Percentiles rank a stretch among this genome's conserved stretches.
phyloP scores from a whole-genome alignment of 169 alveolate species.

The Amoebophrya sp. region DNA sequence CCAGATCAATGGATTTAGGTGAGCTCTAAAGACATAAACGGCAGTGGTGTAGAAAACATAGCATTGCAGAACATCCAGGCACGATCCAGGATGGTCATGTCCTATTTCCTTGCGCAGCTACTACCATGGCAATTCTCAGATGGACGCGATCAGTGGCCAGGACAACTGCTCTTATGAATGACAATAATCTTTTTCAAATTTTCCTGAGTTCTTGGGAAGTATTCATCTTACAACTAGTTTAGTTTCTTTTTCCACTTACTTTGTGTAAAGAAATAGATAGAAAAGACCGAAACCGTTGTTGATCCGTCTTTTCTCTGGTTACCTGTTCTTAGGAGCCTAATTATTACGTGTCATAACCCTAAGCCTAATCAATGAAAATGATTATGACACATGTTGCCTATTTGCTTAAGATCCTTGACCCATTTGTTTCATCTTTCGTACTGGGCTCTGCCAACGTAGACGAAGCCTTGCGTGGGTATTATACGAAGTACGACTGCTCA shows the following conservation, averaged over 20 bases:
- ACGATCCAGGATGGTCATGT: slow-evolving; percentile 59
- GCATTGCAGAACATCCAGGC: slow-evolving; percentile 63
- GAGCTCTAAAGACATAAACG: too few relatives aligned
- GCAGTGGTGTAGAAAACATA: slow-evolving; percentile 35
- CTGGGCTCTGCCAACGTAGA: slow-evolving; percentile 62
- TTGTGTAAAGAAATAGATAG: too few relatives aligned
- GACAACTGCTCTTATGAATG: neutral
- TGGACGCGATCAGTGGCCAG: neutral
- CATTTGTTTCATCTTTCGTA: slow-evolving; percentile 35
- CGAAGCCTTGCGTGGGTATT: slow-evolving; percentile 66
- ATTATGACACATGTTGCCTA: slow-evolving; percentile 36
- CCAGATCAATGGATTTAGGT: too few relatives aligned
- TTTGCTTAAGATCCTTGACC: neutral
- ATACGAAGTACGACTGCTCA: slow-evolving; percentile 84
- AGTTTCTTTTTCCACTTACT: too few relatives aligned
- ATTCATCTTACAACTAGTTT: too few relatives aligned
- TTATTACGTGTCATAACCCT: too few relatives aligned
- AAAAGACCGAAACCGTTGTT: too few relatives aligned
- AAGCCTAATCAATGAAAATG: too few relatives aligned
- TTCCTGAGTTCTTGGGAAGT: too few relatives aligned
- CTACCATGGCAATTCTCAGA: slow-evolving; percentile 48
- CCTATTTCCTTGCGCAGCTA: slow-evolving; percentile 60
- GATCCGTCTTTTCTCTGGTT: too few relatives aligned
- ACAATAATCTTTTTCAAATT: too few relatives aligned
- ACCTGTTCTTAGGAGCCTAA: too few relatives aligned